Percentiles rank a stretch among this genome's conserved stretches.
Conservation (phyloP, 371 early-diverging fungal genomes). For the Mucor mucedo region DNA sequence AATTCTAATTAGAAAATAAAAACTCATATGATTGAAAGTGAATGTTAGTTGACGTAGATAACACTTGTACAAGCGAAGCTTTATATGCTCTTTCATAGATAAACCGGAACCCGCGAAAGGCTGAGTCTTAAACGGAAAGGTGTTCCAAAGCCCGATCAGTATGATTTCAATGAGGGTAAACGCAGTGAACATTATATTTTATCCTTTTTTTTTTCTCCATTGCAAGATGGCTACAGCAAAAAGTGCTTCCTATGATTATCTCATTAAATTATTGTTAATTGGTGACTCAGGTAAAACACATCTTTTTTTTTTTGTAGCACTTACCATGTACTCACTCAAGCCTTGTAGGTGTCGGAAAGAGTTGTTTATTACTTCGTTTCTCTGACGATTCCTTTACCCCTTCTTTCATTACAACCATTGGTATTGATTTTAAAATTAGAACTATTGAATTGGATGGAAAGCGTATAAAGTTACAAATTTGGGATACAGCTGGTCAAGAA, state of each 20-base stretch:
- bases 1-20: too few relatives aligned
- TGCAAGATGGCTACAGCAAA: constrained; percentile 77
- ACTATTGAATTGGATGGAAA: constrained; percentile 98
- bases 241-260: constrained; percentile 93
- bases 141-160: too few relatives aligned
- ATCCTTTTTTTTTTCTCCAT: too few relatives aligned
- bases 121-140: too few relatives aligned
- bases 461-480: constrained; percentile 99
- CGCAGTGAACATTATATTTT: too few relatives aligned
- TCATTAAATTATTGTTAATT: constrained; percentile 99
- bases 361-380: constrained; percentile 95
- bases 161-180: too few relatives aligned
- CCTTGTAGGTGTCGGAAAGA: constrained; percentile 92
- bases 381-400: constrained; percentile 99
- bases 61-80: too few relatives aligned
- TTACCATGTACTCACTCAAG: neutral
- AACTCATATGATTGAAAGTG: too few relatives aligned
- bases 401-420: constrained; percentile 97
- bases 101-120: too few relatives aligned
- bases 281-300: constrained; percentile 94
- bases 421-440: constrained; percentile 99
- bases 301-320: neutral
- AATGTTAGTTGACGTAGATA: too few relatives aligned
- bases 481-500: constrained; percentile 99
- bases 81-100: too few relatives aligned